Evolutionary conservation across 1,284 basidiomycete species (phyloP).

Genomic region (Pyrrhoderma lamaoense): DNA sequence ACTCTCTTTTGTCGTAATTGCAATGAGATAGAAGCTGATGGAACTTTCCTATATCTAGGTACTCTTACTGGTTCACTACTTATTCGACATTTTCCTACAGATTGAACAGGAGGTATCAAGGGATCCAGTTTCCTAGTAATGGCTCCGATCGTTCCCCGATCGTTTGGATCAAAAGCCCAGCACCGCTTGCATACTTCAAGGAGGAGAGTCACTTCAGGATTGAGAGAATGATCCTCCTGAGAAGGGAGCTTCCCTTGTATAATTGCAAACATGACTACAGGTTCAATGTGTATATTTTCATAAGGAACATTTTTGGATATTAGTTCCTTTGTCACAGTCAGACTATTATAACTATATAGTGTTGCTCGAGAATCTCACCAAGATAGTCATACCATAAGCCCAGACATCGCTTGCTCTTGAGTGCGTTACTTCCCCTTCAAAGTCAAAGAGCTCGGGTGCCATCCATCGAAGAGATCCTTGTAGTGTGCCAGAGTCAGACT

Average conservation of each 20-base stretch:
- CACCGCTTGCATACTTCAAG: too few relatives aligned
- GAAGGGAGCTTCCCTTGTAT: background rate
- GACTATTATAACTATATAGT: background rate
- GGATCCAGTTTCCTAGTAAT: background rate
- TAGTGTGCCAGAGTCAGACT: background rate
- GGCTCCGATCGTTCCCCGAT: background rate
- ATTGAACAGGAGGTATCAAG: too few relatives aligned
- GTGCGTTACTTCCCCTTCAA: background rate
- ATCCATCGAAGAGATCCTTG: slow-evolving; percentile 12
- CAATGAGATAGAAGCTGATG: too few relatives aligned
- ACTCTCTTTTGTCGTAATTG: too few relatives aligned
- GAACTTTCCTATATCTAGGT: too few relatives aligned
- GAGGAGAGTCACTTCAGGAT: too few relatives aligned
- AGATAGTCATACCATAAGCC: slow-evolving; percentile 16
- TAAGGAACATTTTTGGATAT: slow-evolving; percentile 1
- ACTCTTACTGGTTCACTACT: too few relatives aligned
- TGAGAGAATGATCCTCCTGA: too few relatives aligned
- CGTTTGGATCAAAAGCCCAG: background rate
- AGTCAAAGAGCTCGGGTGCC: slow-evolving; percentile 9
- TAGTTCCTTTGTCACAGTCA: too few relatives aligned
- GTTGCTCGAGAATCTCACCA: background rate
- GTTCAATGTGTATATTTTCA: background rate
- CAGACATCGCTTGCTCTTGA: slow-evolving; percentile 8
- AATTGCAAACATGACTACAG: slow-evolving; percentile 1
- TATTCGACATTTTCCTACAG: too few relatives aligned